Evolutionary conservation across 73 alveolate genomes (phyloP), one percentile per base, ranked within the genome.

Genomic region (Tetrahymena borealis): DNA sequence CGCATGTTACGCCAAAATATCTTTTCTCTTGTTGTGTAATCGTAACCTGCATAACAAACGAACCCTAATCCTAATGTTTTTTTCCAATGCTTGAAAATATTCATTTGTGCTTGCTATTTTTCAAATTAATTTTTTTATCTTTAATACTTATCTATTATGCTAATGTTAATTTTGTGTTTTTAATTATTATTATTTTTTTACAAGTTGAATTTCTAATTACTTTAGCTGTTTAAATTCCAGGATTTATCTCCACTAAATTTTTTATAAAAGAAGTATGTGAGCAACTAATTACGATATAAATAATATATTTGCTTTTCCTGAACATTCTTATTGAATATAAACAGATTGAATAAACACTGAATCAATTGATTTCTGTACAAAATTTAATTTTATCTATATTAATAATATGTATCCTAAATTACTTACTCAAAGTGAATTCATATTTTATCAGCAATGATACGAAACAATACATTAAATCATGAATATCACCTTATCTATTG

Each of bases 1-100:
- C 92, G 90, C 9, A 36, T n/a, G 39, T 93, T 93, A 41, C 95
- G 90, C 39, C 91, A 39, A 33, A 93, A 38, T 31, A 93, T 78
- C 35, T 93, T 79, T 60, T 60, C 85, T 60, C 85, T 60, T 20
- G 85, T 60, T 24, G 85, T 60, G 28, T 60, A 60, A 18, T 60
- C 85, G 35, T 60, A 60, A 24, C 85, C 85, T 18, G 85, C 85
- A 60, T 60, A 60, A 3, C 85, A 32, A 8, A n/a, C 85, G 18
- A n/a, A 10, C 0, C 85, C 85, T 60, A 60, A 60, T 13, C 85
- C 85, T 60, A 60, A 0, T 1, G 28, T 20, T 60, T 60, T 60
- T 18, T 60, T 60, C 85, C 85, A 60, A 60, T 60, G 85, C 28
- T 35, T 60, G 35, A 60, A 60, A 32, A 60, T 60, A 24, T n/a